phyloP scores from a whole-genome alignment of 2,329 filamentous ascomycete species.

The Penicillium sp. region DNA sequence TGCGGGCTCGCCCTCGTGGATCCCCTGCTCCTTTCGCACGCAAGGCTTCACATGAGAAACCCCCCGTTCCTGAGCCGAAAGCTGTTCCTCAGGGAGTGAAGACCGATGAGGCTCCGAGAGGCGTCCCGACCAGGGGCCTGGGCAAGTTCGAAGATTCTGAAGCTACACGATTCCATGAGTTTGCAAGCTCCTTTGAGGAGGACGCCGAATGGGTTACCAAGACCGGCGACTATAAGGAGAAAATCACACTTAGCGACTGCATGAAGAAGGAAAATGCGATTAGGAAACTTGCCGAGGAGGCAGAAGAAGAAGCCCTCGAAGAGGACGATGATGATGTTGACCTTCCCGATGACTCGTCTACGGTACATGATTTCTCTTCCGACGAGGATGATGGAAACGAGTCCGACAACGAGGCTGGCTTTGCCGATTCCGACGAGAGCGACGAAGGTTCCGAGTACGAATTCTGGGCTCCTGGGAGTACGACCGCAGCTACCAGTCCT shows the following conservation, averaged over 20 bases:
- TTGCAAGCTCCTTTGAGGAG: slow-evolving; percentile 78
- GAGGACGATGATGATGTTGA: slow-evolving; percentile 61
- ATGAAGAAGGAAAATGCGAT: slow-evolving; percentile 89
- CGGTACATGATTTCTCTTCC: slow-evolving; percentile 52
- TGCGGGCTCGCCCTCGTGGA: slow-evolving; percentile 39
- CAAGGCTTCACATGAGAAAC: slow-evolving; percentile 31
- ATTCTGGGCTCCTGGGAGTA: slow-evolving; percentile 62
- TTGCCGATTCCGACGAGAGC: slow-evolving; percentile 71
- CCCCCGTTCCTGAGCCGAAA: slow-evolving; percentile 7
- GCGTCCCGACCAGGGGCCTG: slow-evolving; percentile 41
- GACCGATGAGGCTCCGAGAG: slow-evolving; percentile 27
- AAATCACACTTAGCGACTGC: slow-evolving; percentile 87
- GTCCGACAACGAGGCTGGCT: slow-evolving; percentile 77
- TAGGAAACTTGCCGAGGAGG: slow-evolving; percentile 83
- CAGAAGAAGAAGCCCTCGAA: slow-evolving; percentile 84
- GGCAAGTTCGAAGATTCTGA: slow-evolving; percentile 49
- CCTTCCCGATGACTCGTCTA: slow-evolving; percentile 69
- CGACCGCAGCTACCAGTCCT: slow-evolving; percentile 57
- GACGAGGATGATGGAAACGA: slow-evolving; percentile 74
- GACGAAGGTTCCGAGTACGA: slow-evolving; percentile 67
- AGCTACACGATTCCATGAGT: slow-evolving; percentile 76
- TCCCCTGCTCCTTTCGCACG: slow-evolving; percentile 48
- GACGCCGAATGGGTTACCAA: slow-evolving; percentile 93
- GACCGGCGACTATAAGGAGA: slow-evolving; percentile 64
- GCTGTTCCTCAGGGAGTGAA: slow-evolving; percentile 19